Conservation (phyloP, 2,329 filamentous ascomycete species). For the Ceratocystis cacaofunesta region DNA sequence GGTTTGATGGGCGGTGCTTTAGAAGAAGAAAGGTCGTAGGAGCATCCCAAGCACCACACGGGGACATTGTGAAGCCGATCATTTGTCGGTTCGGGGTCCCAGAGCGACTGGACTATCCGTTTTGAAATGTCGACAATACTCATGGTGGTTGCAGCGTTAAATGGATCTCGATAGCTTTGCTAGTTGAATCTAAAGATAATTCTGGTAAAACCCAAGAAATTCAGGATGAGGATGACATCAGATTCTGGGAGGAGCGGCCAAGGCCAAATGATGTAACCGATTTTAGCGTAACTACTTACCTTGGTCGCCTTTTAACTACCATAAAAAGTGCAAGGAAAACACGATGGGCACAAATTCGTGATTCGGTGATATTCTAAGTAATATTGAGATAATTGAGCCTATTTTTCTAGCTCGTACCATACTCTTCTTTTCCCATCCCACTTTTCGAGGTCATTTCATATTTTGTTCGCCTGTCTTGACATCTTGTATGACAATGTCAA, state of each 20-base stretch:
- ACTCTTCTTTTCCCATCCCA: background rate
- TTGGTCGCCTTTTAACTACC: background rate
- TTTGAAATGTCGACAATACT: constrained; percentile 59
- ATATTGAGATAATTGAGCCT: background rate
- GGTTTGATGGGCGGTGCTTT: background rate
- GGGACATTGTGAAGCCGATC: constrained; percentile 50
- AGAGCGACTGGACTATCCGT: constrained; percentile 78
- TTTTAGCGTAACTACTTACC: background rate
- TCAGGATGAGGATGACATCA: constrained; percentile 15
- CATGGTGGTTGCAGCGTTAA: constrained; percentile 20
- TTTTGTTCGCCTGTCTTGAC: background rate
- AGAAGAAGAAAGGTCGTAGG: constrained; percentile 30
- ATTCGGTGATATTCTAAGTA: no score
- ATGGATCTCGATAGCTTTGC: background rate
- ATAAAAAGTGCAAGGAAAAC: background rate
- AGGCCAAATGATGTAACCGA: constrained; percentile 7
- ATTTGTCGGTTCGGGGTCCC: constrained; percentile 79
- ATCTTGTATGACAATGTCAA: background rate
- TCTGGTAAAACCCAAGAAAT: background rate
- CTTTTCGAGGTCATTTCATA: background rate
- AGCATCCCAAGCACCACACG: constrained; percentile 66
- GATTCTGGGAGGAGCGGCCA: constrained; percentile 2
- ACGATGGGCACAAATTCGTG: background rate
- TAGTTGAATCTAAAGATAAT: background rate
- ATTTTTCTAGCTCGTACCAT: background rate